Conservation (phyloP, 768 basidiomycete species). For the Hydnum rufescens region DNA sequence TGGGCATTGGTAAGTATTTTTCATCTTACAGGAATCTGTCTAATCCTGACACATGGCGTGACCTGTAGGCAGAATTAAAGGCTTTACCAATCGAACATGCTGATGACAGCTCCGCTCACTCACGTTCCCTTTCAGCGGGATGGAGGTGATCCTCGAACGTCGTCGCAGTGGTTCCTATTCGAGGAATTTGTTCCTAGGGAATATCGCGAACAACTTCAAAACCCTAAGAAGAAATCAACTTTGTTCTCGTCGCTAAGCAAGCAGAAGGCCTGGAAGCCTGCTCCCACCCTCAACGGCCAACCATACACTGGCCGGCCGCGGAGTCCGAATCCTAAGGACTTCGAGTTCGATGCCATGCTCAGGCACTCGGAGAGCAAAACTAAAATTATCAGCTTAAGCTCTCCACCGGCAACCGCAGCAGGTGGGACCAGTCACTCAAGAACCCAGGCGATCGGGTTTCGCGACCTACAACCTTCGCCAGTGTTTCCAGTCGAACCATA, state of each 20-base stretch:
- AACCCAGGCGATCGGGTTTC: too few species aligned
- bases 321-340: slow-evolving; percentile 28
- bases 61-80: slow-evolving; percentile 63
- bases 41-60: not conserved
- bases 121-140: slow-evolving; percentile 1
- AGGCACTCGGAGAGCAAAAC: slow-evolving; percentile 6
- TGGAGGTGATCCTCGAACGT: slow-evolving; percentile 56
- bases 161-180: slow-evolving; percentile 56
- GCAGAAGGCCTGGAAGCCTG: slow-evolving; percentile 46
- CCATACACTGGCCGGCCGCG: slow-evolving; percentile 29
- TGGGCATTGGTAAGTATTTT: slow-evolving; percentile 62
- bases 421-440: too few species aligned
- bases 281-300: slow-evolving; percentile 60
- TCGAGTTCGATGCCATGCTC: slow-evolving; percentile 63
- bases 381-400: slow-evolving; percentile 4
- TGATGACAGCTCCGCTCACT: not conserved
- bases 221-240: slow-evolving; percentile 16
- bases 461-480: too few species aligned
- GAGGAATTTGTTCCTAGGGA: slow-evolving; percentile 89
- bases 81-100: slow-evolving; percentile 28
- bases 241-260: slow-evolving; percentile 6
- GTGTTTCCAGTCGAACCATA: too few species aligned
- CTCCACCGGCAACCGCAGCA: not conserved
- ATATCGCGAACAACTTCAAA: slow-evolving; percentile 52
- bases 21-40: not conserved